Conservation (phyloP, 1,284 basidiomycete species). For the Naganishia cerealis region DNA sequence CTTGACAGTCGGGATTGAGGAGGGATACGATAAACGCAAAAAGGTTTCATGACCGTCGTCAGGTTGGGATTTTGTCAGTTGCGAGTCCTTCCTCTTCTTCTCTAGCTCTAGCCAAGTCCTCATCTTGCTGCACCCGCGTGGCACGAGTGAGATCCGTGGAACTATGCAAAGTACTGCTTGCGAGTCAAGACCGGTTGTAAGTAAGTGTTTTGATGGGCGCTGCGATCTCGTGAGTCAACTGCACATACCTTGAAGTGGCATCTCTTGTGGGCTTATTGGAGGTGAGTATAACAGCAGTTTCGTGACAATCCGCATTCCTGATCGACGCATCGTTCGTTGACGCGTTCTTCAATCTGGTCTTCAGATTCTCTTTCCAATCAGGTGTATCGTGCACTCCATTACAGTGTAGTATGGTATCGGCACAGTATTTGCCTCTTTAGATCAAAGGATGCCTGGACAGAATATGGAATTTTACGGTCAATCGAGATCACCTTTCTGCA, state of each 20-base stretch:
- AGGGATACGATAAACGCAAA: no score
- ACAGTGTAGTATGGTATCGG: slow-evolving; percentile 11
- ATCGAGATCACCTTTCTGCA: background rate
- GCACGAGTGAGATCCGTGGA: slow-evolving; percentile 14
- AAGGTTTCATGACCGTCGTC: no score
- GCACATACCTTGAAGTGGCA: background rate
- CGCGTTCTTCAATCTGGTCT: background rate
- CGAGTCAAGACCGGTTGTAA: slow-evolving; percentile 22
- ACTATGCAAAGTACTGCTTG: slow-evolving; percentile 20
- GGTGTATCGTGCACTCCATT: background rate
- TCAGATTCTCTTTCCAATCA: slow-evolving; percentile 22
- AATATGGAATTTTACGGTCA: slow-evolving; percentile 15
- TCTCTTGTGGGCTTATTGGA: slow-evolving; percentile 23
- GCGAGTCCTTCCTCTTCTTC: no score
- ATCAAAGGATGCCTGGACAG: background rate
- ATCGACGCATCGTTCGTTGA: background rate
- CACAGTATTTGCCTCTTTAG: background rate
- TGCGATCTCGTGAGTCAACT: background rate
- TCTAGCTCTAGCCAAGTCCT: no score
- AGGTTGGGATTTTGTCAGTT: no score
- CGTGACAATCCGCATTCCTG: no score
- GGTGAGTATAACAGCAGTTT: background rate
- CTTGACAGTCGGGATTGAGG: no score
- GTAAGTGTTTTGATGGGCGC: slow-evolving; percentile 11
- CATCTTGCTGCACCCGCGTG: no score